Evolutionary conservation across 495 filamentous ascomycete species (phyloP).

Genomic region (Aspergillus indologenus): DNA sequence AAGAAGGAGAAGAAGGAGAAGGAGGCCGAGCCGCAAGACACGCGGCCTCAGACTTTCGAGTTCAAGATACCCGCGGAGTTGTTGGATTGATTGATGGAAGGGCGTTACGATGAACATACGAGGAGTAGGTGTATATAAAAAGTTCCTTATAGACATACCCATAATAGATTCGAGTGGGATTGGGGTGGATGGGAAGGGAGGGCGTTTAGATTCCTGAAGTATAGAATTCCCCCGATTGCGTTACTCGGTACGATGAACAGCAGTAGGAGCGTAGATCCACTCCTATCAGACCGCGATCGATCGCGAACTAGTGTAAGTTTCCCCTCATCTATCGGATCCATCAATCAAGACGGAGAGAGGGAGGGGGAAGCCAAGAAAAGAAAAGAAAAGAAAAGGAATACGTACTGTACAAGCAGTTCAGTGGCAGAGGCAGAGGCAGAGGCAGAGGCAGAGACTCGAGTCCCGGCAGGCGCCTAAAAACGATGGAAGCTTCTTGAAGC

Average conservation of each 20-base stretch:
- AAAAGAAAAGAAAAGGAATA: not conserved
- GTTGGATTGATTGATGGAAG: constrained; percentile 28
- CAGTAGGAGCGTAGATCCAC: too few species aligned
- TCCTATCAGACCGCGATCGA: too few species aligned
- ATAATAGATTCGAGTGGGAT: not conserved
- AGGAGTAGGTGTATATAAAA: not conserved
- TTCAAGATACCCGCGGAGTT: constrained; percentile 41
- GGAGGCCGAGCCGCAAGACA: constrained; percentile 18
- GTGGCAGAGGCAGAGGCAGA: too few species aligned
- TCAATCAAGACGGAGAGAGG: too few species aligned
- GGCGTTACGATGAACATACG: constrained; percentile 8
- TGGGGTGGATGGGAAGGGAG: too few species aligned
- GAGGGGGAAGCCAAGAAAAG: not conserved
- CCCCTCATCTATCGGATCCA: too few species aligned
- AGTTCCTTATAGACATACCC: not conserved
- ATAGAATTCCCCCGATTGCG: too few species aligned
- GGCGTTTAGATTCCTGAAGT: not conserved
- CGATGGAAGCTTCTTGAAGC: constrained; percentile 50
- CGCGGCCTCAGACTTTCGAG: constrained; percentile 27
- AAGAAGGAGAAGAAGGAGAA: constrained; percentile 45
- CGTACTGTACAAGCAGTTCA: too few species aligned
- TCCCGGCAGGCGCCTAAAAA: not conserved
- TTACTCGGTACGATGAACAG: too few species aligned
- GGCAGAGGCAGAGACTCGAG: too few species aligned
- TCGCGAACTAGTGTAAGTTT: too few species aligned